A percentile compares a stretch with the other conserved stretches of the same genome.
Evolutionary conservation across 306 rosid genomes (phyloP).

Genomic region (Cicer pinnatifidum): DNA sequence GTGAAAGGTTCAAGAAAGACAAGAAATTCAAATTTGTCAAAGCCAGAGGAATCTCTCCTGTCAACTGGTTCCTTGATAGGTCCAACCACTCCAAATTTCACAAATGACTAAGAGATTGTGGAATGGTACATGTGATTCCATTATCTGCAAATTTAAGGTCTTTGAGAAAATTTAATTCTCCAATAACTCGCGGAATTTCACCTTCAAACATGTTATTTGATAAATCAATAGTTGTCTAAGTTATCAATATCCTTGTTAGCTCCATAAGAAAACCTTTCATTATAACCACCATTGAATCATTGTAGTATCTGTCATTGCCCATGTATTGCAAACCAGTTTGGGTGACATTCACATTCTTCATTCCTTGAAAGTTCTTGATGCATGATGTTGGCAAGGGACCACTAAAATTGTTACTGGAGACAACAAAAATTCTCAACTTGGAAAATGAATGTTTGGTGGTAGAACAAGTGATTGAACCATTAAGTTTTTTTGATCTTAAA

Average conservation of each 20-base stretch:
- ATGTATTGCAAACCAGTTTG: background rate
- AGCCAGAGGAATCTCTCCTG: conserved; percentile 36
- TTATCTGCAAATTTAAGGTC: conserved; percentile 51
- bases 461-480: conserved; percentile 44
- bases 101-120: conserved; percentile 41
- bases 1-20: conserved; percentile 24
- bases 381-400: conserved; percentile 46
- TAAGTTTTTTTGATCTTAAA: conserved; percentile 46
- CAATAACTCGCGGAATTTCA: conserved; percentile 4
- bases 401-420: conserved; percentile 45
- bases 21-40: conserved; percentile 40
- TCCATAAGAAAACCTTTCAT: too few species aligned
- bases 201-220: too few species aligned
- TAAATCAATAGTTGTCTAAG: too few species aligned
- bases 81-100: conserved; percentile 47
- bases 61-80: conserved; percentile 45
- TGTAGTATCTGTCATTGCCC: background rate
- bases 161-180: conserved; percentile 36
- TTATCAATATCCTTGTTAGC: too few species aligned
- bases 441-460: background rate
- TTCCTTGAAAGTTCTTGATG: conserved; percentile 45
- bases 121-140: conserved; percentile 43
- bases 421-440: conserved; percentile 39
- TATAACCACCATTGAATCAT: background rate
- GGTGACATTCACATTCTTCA: conserved; percentile 1